Conservation (phyloP, 345 rosid species). For the Acer saccharum region DNA sequence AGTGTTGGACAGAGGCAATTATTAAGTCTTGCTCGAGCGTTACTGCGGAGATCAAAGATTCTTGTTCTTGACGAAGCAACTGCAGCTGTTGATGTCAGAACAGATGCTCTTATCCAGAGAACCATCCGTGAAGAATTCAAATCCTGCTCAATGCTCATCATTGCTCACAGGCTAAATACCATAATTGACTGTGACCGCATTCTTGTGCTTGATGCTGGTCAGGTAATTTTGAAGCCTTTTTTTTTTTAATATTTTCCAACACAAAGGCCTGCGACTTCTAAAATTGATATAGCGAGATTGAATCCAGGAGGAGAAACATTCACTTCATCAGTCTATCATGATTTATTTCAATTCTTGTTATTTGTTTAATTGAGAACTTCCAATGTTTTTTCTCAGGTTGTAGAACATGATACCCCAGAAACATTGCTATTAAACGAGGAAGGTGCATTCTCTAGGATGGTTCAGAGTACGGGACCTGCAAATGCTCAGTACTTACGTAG, state of each 20-base stretch:
- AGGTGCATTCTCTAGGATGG: slow-evolving; percentile 72
- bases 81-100: slow-evolving; percentile 91
- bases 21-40: slow-evolving; percentile 89
- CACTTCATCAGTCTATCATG: background rate
- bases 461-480: slow-evolving; percentile 72
- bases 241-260: background rate
- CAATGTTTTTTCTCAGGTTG: slow-evolving; percentile 47
- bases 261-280: background rate
- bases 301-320: background rate
- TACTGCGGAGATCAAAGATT: slow-evolving; percentile 82
- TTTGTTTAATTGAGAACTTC: background rate
- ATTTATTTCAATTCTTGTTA: background rate
- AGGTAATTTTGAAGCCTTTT: slow-evolving; percentile 41
- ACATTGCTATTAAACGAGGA: slow-evolving; percentile 57
- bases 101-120: slow-evolving; percentile 84
- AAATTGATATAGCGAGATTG: background rate
- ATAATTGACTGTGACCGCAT: slow-evolving; percentile 78
- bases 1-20: slow-evolving; percentile 95
- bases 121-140: slow-evolving; percentile 89
- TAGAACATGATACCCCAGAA: slow-evolving; percentile 72
- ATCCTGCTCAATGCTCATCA: slow-evolving; percentile 83
- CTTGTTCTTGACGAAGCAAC: slow-evolving; percentile 97
- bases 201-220: slow-evolving; percentile 85
- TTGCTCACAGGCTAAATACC: slow-evolving; percentile 90
- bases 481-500: slow-evolving; percentile 70